phyloP scores from a whole-genome alignment of 768 basidiomycete species.

The Trametes maxima region DNA sequence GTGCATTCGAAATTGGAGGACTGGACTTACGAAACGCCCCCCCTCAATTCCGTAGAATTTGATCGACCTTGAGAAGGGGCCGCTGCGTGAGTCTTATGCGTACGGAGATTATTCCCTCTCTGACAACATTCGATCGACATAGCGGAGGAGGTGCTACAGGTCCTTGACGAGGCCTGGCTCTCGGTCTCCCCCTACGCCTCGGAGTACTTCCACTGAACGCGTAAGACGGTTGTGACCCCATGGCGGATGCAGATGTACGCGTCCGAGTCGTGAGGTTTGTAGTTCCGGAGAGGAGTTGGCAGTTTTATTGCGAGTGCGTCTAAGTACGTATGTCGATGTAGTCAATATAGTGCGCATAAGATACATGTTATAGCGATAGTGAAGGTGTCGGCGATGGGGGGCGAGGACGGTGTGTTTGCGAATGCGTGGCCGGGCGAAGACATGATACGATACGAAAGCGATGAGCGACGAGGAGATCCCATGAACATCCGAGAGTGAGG shows the following conservation, averaged over 20 bases:
- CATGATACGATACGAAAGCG: constrained; percentile 2
- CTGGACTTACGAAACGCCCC: not conserved
- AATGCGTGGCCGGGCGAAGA: not conserved
- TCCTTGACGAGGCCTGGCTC: constrained; percentile 56
- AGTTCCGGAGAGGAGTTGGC: constrained; percentile 9
- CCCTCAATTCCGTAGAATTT: constrained; percentile 41
- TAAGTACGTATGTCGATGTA: constrained; percentile 10
- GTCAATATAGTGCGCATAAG: constrained; percentile 23
- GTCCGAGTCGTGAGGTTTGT: not conserved
- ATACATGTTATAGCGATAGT: constrained; percentile 14
- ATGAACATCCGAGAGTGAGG: constrained; percentile 5
- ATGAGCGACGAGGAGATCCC: constrained; percentile 1
- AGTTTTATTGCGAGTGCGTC: constrained; percentile 1
- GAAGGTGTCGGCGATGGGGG: not conserved
- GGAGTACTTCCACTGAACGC: constrained; percentile 17
- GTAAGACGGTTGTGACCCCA: not conserved
- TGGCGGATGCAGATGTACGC: not conserved
- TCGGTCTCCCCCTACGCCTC: constrained; percentile 43
- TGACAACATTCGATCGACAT: not conserved
- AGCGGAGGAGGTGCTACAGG: constrained; percentile 54
- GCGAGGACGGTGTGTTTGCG: not conserved
- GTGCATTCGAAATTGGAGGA: not conserved
- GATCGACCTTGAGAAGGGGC: constrained; percentile 56
- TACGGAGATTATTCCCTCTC: not conserved
- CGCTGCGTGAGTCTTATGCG: constrained; percentile 20